Evolutionary conservation across 1,139 yeast species (phyloP), one percentile per base, ranked within the genome.

Genomic region (Pneumocystis murina): DNA sequence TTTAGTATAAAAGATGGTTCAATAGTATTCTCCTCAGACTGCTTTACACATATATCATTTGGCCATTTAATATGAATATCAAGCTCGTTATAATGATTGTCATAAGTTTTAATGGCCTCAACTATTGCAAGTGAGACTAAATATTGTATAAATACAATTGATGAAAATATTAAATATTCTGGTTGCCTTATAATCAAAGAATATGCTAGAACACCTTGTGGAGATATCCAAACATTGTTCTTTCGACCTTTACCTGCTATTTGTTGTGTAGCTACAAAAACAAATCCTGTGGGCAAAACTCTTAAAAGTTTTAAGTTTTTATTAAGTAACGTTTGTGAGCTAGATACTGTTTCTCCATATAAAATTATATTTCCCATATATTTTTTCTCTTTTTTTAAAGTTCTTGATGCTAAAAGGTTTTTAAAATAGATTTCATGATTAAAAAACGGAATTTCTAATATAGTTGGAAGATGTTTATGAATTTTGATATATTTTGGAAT

Each of bases 41-140:
- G 94, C 67, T 82, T 84, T 69, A 86, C 83, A 72, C 88, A 94
- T 17, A 92, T 77, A 74, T 94, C 99, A 72, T 94, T 94, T 5
- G 99, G 99, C 99, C 99, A 94, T 72, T 94, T 94, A 67, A 94
- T 80, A 64, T 83, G 80, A 12, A 91, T 78, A 0, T 96, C 97
- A 70, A 92, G 75, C 63, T 84, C 85, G 54, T 82, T 84, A 72
- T 84, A 87, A 70, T 89, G 84, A 1, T 82, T 78, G n/a, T 48
- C 55, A 48, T 48, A 48, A 48, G 28, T 48, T 58, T 82, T 74
- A 16, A 92, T 81, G 55, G 95, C 87, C 71, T 87, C 91, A 14
- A 90, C 84, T 64, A 87, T 80, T 0, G 97, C 97, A 65, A 94
- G 76, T 61, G 95, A 84, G 17, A 89, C 83, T 41, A 94, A 75